Evolutionary conservation across 2,329 filamentous ascomycete species (phyloP), one percentile per base, ranked within the genome.

Genomic region (Diaporthe ampelina): DNA sequence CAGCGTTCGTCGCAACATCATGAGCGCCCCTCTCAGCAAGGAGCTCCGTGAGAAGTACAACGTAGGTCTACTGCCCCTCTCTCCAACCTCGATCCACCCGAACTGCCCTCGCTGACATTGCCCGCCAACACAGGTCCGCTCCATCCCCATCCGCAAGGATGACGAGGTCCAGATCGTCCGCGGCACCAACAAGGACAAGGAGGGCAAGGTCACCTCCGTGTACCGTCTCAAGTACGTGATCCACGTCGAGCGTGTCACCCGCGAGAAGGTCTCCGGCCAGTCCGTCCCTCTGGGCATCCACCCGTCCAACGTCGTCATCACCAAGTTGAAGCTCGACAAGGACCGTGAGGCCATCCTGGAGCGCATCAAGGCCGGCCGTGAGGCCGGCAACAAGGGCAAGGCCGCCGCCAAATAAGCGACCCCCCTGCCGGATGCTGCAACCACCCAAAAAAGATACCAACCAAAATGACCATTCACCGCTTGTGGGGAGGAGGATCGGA

Each of bases 1-100:
- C 86, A 95, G 94, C 90, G 91, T 94, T 85, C 95, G 97, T 88
- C 95, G 97, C 86, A 91, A 93, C 83, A 98, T 98, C 90, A 98
- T 99, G 95, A 96, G 94, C 90, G 95, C 97, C 81, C 94, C 94
- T 82, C 91, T 98, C 81, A 94, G 91, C 90, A 97, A 98, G 91
- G 97, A 99, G 90, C 92, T 99, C 85, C 93, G 95, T 85, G 95
- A 98, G 89, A 97, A 99, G 93, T 94, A 99, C 94, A 97, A 97
- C 88, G 97, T 98, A 91, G 80, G 94, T 85, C 73, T 45, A 26
- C n/a, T 9, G 13, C 24, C 48, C 11, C 29, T 21, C 63, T 15
- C 17, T 9, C 40, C 57, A 21, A 21, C 21, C 19, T 52, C 11
- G 48, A 21, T 1, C 54, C 45, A 10, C 45, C 21, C 45, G 45